A percentile compares a stretch with the other conserved stretches of the same genome.
These are phyloP conservation scores for Delitschia confertaspora DNA, from an alignment of 495 filamentous ascomycete species.

Conservation along the genomic window DNA sequence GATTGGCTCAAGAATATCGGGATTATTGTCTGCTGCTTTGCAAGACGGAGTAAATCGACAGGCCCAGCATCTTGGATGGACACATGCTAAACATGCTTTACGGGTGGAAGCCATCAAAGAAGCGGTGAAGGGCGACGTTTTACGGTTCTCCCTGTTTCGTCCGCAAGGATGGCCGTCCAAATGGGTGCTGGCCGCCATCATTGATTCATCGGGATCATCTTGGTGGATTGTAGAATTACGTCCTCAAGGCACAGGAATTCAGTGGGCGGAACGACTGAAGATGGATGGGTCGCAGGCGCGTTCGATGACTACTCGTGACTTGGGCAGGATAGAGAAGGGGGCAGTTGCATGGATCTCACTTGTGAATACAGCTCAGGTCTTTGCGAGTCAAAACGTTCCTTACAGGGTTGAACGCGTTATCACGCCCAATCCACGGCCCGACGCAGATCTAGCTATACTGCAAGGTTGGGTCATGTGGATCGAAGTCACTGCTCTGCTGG, in stretches of 20 bases:
- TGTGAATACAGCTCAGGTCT: too few species aligned
- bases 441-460: not conserved
- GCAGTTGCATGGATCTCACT: too few species aligned
- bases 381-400: not conserved
- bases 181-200: slow-evolving; percentile 31
- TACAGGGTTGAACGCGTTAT: not conserved
- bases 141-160: slow-evolving; percentile 25
- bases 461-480: slow-evolving; percentile 12
- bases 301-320: too few species aligned
- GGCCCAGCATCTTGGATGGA: slow-evolving; percentile 31
- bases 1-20: slow-evolving; percentile 13
- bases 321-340: too few species aligned
- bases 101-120: slow-evolving; percentile 21
- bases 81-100: slow-evolving; percentile 2
- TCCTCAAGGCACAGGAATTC: not conserved
- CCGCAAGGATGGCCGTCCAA: slow-evolving; percentile 27
- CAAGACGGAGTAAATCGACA: slow-evolving; percentile 23
- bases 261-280: slow-evolving; percentile 4
- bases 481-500: slow-evolving; percentile 5
- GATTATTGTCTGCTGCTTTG: slow-evolving; percentile 20
- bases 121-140: slow-evolving; percentile 26
- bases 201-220: slow-evolving; percentile 27
- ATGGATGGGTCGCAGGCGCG: slow-evolving; percentile 1
- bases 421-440: not conserved
- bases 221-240: slow-evolving; percentile 33